A percentile compares a stretch with the other conserved stretches of the same genome.
phyloP scores from a whole-genome alignment of 257 asterid species.

The Fraxinus excelsior region DNA sequence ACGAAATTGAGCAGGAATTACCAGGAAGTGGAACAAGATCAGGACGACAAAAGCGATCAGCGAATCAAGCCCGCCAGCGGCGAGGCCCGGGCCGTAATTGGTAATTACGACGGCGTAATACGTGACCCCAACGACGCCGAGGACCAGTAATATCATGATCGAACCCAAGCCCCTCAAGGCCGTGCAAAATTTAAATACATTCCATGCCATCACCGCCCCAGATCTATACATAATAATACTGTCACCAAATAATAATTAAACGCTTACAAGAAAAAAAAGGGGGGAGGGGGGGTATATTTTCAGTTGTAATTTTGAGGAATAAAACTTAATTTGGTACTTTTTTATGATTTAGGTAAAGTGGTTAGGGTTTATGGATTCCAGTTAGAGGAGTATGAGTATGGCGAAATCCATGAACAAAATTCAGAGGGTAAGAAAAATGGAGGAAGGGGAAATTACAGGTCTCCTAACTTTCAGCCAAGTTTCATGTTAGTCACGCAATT shows the following conservation, averaged over 20 bases:
- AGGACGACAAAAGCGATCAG: slow-evolving; percentile 63
- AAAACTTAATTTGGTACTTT: background rate
- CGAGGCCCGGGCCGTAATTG: slow-evolving; percentile 77
- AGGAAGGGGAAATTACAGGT: background rate
- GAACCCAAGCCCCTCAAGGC: slow-evolving; percentile 94
- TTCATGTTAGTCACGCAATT: background rate
- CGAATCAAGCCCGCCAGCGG: slow-evolving; percentile 72
- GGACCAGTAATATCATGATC: slow-evolving; percentile 92
- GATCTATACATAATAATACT: slow-evolving; percentile 83
- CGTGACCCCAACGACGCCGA: slow-evolving; percentile 89
- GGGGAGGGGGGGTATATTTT: too few relatives aligned
- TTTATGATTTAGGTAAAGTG: background rate
- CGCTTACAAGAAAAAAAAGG: background rate
- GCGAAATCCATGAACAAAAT: background rate
- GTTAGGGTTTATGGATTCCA: background rate
- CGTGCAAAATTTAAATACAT: slow-evolving; percentile 94
- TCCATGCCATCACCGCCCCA: slow-evolving; percentile 99
- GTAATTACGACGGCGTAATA: slow-evolving; percentile 88
- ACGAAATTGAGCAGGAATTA: slow-evolving; percentile 31
- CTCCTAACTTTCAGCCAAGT: background rate
- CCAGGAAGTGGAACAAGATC: slow-evolving; percentile 80
- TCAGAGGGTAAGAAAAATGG: background rate
- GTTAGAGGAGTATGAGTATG: background rate
- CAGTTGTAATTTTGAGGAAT: background rate
- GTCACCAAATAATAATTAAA: background rate